Evolutionary conservation across 257 asterid species (phyloP).

Genomic region (Nicotiana knightiana): DNA sequence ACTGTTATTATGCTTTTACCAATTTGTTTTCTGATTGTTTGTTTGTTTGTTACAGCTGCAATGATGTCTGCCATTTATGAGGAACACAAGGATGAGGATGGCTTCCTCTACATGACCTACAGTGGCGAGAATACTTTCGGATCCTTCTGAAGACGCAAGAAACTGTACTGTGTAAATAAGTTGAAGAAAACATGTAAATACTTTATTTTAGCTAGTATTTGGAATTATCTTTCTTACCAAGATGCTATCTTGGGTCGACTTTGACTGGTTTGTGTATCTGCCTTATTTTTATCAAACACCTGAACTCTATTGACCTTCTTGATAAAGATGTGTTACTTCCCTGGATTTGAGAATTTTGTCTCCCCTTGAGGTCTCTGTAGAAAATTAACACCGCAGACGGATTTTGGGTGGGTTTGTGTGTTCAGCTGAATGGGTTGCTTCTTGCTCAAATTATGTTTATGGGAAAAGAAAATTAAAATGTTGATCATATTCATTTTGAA

Average conservation of each 20-base stretch:
- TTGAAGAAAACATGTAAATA: conserved; percentile 40
- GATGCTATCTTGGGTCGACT: conserved; percentile 1
- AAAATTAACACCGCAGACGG: no score
- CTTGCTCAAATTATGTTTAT: no score
- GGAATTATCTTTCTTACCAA: conserved; percentile 12
- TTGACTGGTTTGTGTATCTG: neutral
- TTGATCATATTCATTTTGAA: no score
- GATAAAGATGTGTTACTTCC: neutral
- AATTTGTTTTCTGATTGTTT: neutral
- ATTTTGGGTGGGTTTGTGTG: no score
- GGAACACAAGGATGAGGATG: conserved; percentile 53
- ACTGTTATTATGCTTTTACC: neutral
- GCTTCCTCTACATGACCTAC: conserved; percentile 56
- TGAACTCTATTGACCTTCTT: no score
- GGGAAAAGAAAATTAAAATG: no score
- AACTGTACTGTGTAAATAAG: conserved; percentile 33
- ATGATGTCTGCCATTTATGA: conserved; percentile 61
- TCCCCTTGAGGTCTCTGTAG: no score
- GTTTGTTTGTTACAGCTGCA: conserved; percentile 31
- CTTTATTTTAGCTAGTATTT: conserved; percentile 24
- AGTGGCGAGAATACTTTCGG: conserved; percentile 59
- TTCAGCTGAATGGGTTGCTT: no score
- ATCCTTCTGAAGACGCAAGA: conserved; percentile 35
- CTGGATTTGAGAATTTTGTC: neutral
- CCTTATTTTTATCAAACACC: neutral